Base-by-base conservation (phyloP, 2,329 filamentous ascomycete species). In the Boeremia lycopersici region DNA sequence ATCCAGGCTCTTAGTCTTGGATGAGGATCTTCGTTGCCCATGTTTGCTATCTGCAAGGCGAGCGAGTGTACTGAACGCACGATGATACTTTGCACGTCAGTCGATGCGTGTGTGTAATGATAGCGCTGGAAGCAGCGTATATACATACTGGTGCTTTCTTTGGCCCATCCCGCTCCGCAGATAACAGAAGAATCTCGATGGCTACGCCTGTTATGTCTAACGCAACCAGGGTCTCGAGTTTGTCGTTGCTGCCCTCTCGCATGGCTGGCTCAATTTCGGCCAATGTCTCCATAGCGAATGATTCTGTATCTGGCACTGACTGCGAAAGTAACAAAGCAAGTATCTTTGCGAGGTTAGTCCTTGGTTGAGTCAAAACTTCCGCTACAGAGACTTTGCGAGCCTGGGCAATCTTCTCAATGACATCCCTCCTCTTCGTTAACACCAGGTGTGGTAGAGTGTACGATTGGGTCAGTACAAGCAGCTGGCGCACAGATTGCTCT, bases 361-460 rank as follows among this genome's bases (percentile, higher is more conserved):
- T 68, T 28, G 83, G 83, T 59, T 85, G 80, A 25, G 83, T 79
- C 67, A 84, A 85, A 7, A 88, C 72, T 47, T 89, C 86, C 50
- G 90, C 86, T 7, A 84, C 74, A 8, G 75, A 74, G 42, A 77
- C 75, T 34, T 81, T 81, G 57, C 82, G 79, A 47, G 89, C 90
- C 62, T 89, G 85, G 0, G 91, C 90, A 62, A 99, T 90, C 59
- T 87, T 88, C 64, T 88, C 84, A 35, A 99, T 88, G 13, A 96
- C 83, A 53, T 96, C 90, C 53, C 82, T 83, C 65, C 89, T 89
- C 68, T 88, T 89, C 36, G 85, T 88, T 34, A 96, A 78, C 2
- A 99, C 90, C 15, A 99, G 82, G 76, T 90, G 92, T 1, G 96
- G 95, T 8, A 99, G 75, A 7, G 93, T 93, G 64, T 95, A 85